These are phyloP conservation scores for Vanderwaltozyma yarrowii DNA, from an alignment of 805 yeast species.

Conservation along the genomic window DNA sequence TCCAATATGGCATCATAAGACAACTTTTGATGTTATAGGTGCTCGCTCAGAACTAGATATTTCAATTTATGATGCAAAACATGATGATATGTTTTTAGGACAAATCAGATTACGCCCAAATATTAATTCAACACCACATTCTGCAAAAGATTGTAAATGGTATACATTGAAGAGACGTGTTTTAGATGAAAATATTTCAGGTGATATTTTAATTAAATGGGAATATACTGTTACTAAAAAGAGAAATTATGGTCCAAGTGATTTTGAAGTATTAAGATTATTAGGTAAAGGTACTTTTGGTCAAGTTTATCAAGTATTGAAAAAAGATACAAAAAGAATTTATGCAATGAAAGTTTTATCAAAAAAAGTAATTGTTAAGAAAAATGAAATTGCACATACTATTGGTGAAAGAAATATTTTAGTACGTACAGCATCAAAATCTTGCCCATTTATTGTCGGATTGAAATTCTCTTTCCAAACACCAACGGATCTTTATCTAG, in stretches of 20 bases:
- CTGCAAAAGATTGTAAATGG: conserved; percentile 56
- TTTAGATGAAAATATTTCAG: conserved; percentile 65
- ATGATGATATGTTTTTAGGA: conserved; percentile 79
- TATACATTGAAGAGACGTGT: conserved; percentile 60
- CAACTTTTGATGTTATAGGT: conserved; percentile 85
- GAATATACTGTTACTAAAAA: conserved; percentile 60
- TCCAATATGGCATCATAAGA: conserved; percentile 75
- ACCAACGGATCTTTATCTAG: conserved; percentile 81
- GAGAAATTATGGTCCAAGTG: conserved; percentile 83
- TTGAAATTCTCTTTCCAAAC: conserved; percentile 95
- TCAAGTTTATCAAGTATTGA: conserved; percentile 91
- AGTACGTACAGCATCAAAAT: conserved; percentile 83
- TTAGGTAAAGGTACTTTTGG: conserved; percentile 97
- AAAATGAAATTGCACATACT: conserved; percentile 96
- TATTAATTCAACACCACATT: conserved; percentile 24
- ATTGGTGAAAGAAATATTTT: conserved; percentile 93
- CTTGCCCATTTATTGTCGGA: conserved; percentile 90
- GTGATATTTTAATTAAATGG: conserved; percentile 68
- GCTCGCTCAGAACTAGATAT: conserved; percentile 76
- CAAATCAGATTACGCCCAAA: conserved; percentile 67
- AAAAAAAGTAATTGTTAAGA: conserved; percentile 89
- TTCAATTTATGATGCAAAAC: conserved; percentile 79
- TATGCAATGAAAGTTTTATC: conserved; percentile 97
- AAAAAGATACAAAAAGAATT: conserved; percentile 78
- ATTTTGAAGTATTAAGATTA: conserved; percentile 82